A percentile compares a stretch with the other conserved stretches of the same genome.
Evolutionary conservation across 2,329 filamentous ascomycete genomes (phyloP).

Genomic region (Calycina marina): DNA sequence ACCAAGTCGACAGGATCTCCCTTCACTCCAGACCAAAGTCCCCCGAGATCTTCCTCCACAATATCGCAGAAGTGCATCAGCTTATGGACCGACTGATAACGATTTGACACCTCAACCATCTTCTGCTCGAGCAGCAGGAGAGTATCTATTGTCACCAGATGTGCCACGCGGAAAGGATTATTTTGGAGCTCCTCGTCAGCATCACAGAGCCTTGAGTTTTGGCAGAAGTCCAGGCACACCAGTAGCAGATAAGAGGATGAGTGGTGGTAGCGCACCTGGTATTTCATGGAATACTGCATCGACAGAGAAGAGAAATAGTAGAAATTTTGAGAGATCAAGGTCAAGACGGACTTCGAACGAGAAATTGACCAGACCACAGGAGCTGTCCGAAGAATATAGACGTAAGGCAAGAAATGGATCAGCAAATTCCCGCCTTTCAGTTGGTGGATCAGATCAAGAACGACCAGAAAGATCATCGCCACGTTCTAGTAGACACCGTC

Average conservation of each 20-base stretch:
- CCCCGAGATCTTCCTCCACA: conserved; percentile 19
- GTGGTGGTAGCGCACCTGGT: conserved; percentile 6
- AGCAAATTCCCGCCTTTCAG: conserved; percentile 8
- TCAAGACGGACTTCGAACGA: conserved; percentile 13
- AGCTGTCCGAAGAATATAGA: conserved; percentile 14
- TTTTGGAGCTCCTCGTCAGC: conserved; percentile 15
- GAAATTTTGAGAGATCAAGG: conserved; percentile 8
- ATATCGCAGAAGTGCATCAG: conserved; percentile 19
- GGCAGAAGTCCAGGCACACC: conserved; percentile 17
- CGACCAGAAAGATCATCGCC: conserved; percentile 13
- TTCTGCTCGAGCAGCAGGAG: conserved; percentile 13
- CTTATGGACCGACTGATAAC: conserved; percentile 21
- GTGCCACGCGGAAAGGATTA: conserved; percentile 14
- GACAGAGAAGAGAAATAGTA: conserved; percentile 11
- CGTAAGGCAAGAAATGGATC: conserved; percentile 12
- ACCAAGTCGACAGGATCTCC: conserved; percentile 21
- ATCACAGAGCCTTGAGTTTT: conserved; percentile 22
- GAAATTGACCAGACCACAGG: conserved; percentile 13
- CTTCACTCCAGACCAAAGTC: conserved; percentile 20
- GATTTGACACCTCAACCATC: conserved; percentile 4
- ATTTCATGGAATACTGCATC: conserved; percentile 11
- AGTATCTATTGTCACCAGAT: conserved; percentile 33
- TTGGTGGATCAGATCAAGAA: conserved; percentile 5
- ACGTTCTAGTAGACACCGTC: conserved; percentile 9
- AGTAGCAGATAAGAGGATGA: conserved; percentile 18